Evolutionary conservation across 352 stramenopile species (phyloP), one percentile per base, ranked within the genome.

Genomic region (Phytopythium montanum): DNA sequence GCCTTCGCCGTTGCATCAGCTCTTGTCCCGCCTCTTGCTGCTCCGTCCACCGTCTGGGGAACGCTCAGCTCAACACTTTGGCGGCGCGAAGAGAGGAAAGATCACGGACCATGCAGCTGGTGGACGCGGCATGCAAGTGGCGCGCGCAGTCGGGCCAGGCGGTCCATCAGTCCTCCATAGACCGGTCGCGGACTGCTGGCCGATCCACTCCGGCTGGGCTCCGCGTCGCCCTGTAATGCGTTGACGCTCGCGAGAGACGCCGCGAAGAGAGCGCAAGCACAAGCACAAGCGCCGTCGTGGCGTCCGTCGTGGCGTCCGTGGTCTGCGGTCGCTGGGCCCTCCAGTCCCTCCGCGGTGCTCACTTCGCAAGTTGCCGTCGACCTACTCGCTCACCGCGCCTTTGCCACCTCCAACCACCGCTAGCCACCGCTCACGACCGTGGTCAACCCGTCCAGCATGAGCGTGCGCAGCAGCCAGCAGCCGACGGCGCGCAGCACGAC

Each of bases 381-480:
- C 7, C 36, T 16, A 42, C 36, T n/a, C 36, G 33, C 33, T 42
- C 36, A 14, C 25, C 33, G 25, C 45, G 33, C 45, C 45, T 19
- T 25, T 16, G 45, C 13, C 46, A 4, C 9, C 13, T 18, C n/a
- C 21, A 28, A 19, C 45, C 42, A 0, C 42, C 42, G 16, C 28
- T 19, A 36, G 45, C 45, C 25, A 31, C 45, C 7, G 28, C 7
- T 0, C 26, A 25, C 13, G 19, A 54, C 36, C 49, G 16, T 29
- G 31, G 5, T 19, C 26, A 19, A 54, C 5, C n/a, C n/a, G n/a
- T n/a, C 12, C 10, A n/a, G 14, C 3, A 62, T 66, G 61, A 66
- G 61, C 45, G 61, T 62, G 54, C 54, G 54, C 33, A 46, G 51
- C 51, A 39, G 61, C 23, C 45, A 66, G 54, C 54, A 62, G 31